These are phyloP conservation scores for Russula sp. DNA, from an alignment of 768 basidiomycete genomes.

Conservation along the genomic window DNA sequence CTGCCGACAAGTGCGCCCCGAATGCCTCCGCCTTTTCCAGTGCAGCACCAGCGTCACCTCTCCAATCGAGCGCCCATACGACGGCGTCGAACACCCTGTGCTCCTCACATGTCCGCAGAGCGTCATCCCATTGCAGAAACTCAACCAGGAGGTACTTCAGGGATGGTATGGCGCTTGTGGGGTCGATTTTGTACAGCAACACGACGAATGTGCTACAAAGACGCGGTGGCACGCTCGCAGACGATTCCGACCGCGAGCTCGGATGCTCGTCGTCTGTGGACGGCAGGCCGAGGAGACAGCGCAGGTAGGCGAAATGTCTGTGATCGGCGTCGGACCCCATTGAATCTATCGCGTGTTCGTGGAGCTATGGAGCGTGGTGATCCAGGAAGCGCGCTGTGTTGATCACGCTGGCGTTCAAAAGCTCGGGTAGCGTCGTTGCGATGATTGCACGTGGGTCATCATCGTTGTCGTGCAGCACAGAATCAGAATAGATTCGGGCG, in stretches of 20 bases:
- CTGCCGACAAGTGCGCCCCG: constrained; percentile 44
- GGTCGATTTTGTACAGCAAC: constrained; percentile 68
- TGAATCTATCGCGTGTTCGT: no score
- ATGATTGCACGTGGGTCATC: constrained; percentile 45
- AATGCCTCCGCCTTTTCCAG: constrained; percentile 55
- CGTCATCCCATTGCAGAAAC: constrained; percentile 50
- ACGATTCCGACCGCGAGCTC: constrained; percentile 28
- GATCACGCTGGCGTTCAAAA: no score
- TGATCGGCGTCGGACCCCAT: no score
- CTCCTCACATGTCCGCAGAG: constrained; percentile 60
- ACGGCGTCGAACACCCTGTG: constrained; percentile 64
- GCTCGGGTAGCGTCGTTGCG: no score
- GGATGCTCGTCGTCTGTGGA: constrained; percentile 29
- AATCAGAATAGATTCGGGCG: constrained; percentile 38
- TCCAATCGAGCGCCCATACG: constrained; percentile 70
- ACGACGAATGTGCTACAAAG: constrained; percentile 62
- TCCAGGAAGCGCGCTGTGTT: no score
- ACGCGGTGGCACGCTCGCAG: constrained; percentile 40
- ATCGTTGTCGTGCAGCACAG: constrained; percentile 35
- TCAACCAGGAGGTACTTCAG: constrained; percentile 50
- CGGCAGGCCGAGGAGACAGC: constrained; percentile 40
- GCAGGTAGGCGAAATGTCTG: no score
- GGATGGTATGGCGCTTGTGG: constrained; percentile 53
- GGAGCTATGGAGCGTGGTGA: no score
- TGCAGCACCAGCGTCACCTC: constrained; percentile 72